These are phyloP conservation scores for Oryza glaberrima DNA, from an alignment of 176 grass and related monocot species.

Conservation along the genomic window DNA sequence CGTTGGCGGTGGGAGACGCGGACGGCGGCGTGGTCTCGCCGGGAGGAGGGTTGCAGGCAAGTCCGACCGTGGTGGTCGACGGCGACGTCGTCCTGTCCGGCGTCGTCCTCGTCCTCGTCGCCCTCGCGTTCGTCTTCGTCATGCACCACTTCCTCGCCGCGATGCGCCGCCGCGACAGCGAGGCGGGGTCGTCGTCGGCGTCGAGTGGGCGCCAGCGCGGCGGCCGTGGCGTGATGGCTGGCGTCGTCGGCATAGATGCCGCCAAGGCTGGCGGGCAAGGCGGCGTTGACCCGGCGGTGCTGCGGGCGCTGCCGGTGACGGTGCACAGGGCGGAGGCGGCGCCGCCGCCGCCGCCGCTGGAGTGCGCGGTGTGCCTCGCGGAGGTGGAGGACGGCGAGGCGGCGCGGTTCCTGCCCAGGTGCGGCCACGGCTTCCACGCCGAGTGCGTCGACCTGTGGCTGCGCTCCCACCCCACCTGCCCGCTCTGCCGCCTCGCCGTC, in stretches of 20 bases:
- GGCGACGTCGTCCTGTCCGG: slow-evolving; percentile 41
- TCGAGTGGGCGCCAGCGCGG: neutral
- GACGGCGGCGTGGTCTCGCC: neutral
- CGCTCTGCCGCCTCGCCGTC: slow-evolving; percentile 70
- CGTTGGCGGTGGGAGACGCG: slow-evolving; percentile 12
- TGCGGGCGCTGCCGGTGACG: slow-evolving; percentile 41
- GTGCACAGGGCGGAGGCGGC: slow-evolving; percentile 45
- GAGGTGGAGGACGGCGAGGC: slow-evolving; percentile 67
- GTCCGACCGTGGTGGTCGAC: slow-evolving; percentile 31
- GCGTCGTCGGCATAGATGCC: neutral
- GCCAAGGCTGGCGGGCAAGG: neutral
- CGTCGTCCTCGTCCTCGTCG: slow-evolving; percentile 39
- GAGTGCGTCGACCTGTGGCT: slow-evolving; percentile 71
- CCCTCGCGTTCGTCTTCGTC: slow-evolving; percentile 39
- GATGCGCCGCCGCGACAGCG: neutral
- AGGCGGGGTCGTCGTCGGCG: neutral
- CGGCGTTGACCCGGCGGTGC: slow-evolving; percentile 30
- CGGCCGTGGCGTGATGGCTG: neutral
- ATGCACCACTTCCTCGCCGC: slow-evolving; percentile 40
- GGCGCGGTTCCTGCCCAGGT: slow-evolving; percentile 47
- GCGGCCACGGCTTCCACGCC: slow-evolving; percentile 77
- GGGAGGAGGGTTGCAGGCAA: too few relatives aligned
- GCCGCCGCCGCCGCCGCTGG: slow-evolving; percentile 43
- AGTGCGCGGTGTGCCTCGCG: slow-evolving; percentile 73
- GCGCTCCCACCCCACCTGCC: slow-evolving; percentile 67